Percentiles rank a stretch among this genome's conserved stretches.
Evolutionary conservation across 345 rosid species (phyloP).

Genomic region (Arabidopsis thaliana): DNA sequence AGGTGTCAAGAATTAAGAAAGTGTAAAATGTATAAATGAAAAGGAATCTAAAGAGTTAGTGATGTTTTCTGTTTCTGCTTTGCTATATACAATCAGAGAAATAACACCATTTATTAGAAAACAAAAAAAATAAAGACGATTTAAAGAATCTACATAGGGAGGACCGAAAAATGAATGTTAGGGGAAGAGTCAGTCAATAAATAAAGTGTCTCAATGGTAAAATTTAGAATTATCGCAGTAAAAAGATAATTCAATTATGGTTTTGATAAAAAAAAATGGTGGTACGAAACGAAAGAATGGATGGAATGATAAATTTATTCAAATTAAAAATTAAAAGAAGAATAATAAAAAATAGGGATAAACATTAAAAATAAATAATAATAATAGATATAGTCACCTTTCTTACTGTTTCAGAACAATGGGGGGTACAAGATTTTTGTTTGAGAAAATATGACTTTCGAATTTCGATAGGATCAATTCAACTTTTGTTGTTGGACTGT

Average conservation of each 20-base stretch:
- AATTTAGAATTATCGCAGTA: too few relatives aligned
- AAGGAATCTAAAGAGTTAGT: conserved; percentile 14
- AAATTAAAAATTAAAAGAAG: not conserved
- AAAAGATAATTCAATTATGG: not conserved
- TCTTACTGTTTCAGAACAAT: too few relatives aligned
- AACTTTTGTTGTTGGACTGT: conserved; percentile 11
- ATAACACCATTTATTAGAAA: not conserved
- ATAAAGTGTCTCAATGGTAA: not conserved
- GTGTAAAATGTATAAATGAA: not conserved
- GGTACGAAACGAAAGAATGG: not conserved
- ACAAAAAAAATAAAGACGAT: too few relatives aligned
- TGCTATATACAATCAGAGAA: not conserved
- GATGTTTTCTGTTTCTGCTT: conserved; percentile 28
- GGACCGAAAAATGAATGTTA: conserved; percentile 5
- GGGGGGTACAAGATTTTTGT: not conserved
- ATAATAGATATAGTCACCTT: too few relatives aligned
- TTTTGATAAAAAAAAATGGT: not conserved
- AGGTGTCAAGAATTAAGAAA: conserved; percentile 13
- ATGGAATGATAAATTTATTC: not conserved
- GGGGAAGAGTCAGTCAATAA: not conserved
- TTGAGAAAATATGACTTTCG: not conserved
- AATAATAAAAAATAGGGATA: not conserved
- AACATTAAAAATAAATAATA: too few relatives aligned
- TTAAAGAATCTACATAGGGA: not conserved
- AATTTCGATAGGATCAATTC: conserved; percentile 8